phyloP scores from a whole-genome alignment of 306 rosid species.

The Vigna reflexopilosa region DNA sequence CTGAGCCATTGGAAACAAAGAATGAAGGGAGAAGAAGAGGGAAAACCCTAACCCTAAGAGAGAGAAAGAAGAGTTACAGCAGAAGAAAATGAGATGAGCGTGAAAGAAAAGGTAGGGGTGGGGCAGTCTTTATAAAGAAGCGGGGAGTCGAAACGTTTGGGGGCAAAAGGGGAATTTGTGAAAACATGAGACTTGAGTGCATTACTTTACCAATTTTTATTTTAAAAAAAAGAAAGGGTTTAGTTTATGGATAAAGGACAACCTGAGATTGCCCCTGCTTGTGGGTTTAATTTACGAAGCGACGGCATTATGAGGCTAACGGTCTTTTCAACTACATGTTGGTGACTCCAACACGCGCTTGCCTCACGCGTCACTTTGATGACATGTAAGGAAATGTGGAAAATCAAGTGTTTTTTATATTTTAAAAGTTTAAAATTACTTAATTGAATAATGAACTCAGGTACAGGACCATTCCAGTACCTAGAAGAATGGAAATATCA shows the following conservation, averaged over 20 bases:
- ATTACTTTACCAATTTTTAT: slow-evolving; percentile 24
- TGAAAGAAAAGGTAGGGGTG: slow-evolving; percentile 34
- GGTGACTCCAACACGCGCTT: background rate
- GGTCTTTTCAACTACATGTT: background rate
- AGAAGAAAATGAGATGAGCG: slow-evolving; percentile 45
- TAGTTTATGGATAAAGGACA: slow-evolving; percentile 19
- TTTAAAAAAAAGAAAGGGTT: background rate
- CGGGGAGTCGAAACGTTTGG: slow-evolving; percentile 60
- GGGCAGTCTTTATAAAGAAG: slow-evolving; percentile 57
- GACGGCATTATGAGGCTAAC: slow-evolving; percentile 19
- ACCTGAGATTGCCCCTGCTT: background rate
- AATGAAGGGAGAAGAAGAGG: background rate
- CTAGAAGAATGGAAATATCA: too few species aligned
- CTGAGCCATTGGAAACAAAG: slow-evolving; percentile 51
- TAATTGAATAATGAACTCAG: too few species aligned
- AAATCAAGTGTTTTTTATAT: too few species aligned
- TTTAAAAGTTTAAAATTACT: too few species aligned
- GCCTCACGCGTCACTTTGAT: background rate
- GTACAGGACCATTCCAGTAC: too few species aligned
- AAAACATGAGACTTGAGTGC: background rate
- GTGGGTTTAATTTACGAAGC: slow-evolving; percentile 21
- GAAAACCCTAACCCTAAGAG: slow-evolving; percentile 59
- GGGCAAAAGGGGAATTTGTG: slow-evolving; percentile 52
- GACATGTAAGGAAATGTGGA: too few species aligned
- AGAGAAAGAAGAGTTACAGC: slow-evolving; percentile 28